A percentile compares a stretch with the other conserved stretches of the same genome.
phyloP scores from a whole-genome alignment of 2,329 filamentous ascomycete species.

The Colletotrichum magnum region DNA sequence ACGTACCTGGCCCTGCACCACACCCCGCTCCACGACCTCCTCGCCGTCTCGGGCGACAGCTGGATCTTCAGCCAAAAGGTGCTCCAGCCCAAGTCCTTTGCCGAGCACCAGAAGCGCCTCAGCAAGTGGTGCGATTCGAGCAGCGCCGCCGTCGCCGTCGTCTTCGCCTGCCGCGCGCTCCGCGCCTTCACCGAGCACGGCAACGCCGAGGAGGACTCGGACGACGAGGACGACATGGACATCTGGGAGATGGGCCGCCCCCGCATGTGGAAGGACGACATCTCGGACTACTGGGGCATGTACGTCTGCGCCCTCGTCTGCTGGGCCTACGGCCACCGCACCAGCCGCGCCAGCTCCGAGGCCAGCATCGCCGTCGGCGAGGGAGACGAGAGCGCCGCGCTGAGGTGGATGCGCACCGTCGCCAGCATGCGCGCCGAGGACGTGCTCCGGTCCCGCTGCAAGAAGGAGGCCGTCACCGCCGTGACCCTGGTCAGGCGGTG shows the following conservation, averaged over 20 bases:
- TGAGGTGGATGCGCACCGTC: slow-evolving; percentile 57
- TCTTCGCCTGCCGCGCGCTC: slow-evolving; percentile 67
- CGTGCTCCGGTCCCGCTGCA: slow-evolving; percentile 54
- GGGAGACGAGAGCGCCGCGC: slow-evolving; percentile 44
- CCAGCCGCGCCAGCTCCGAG: slow-evolving; percentile 38
- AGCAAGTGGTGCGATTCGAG: slow-evolving; percentile 61
- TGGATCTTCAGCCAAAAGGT: slow-evolving; percentile 72
- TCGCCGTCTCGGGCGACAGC: slow-evolving; percentile 71
- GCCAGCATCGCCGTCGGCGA: slow-evolving; percentile 39
- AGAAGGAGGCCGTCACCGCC: slow-evolving; percentile 59
- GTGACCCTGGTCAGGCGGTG: slow-evolving; percentile 63
- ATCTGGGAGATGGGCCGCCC: slow-evolving; percentile 30
- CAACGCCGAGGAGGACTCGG: slow-evolving; percentile 34
- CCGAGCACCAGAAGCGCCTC: slow-evolving; percentile 62
- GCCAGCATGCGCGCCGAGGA: slow-evolving; percentile 57
- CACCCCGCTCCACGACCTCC: slow-evolving; percentile 70
- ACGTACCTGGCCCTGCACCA: slow-evolving; percentile 71
- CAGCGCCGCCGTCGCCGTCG: slow-evolving; percentile 60
- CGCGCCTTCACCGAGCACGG: slow-evolving; percentile 52
- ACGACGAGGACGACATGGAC: slow-evolving; percentile 24
- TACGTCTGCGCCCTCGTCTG: slow-evolving; percentile 72
- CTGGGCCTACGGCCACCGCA: slow-evolving; percentile 67
- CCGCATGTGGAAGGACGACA: slow-evolving; percentile 50
- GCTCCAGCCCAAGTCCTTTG: slow-evolving; percentile 57
- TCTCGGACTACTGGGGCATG: slow-evolving; percentile 68